Base-by-base conservation (phyloP, 2,329 filamentous ascomycete species). In the Thermothelomyces thermophilus region DNA sequence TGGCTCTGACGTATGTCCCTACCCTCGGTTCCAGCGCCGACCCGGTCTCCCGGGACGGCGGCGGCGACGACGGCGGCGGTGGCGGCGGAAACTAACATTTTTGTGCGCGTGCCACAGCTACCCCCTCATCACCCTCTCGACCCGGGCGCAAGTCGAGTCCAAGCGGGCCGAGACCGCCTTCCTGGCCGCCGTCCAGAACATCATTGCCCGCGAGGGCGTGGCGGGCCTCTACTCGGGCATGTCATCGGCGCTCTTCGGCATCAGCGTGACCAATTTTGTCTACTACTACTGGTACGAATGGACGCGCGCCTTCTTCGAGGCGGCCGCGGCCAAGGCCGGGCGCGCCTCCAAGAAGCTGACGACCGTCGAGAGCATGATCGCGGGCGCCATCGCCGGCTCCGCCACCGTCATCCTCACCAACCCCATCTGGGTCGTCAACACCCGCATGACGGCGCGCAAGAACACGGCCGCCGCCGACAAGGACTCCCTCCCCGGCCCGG, bases 261-360 rank as follows among this genome's bases (percentile, higher is more conserved):
- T 98, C 74, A 93, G 87, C 69, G 84, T 98, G 60, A 98, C 93
- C 62, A 98, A 98, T 75, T 98, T 98, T 67, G 91, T 98, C 41
- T 98, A 98, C 77, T 98, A 98, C 74, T 98, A 97, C 77, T 98
- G 88, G 91, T 98, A 97, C 71, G 93, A 98, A 73, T 98, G 89
- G 87, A 93, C 90, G 56, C 84, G 90, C 52, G 78, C 85, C 44
- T 86, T 86, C 66, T 96, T 97, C 72, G 89, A 88, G 67, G 76
- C 77, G 57, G 87, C 89, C 9, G 89, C 90, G 40, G 68, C 77
- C 51, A 83, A 81, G 62, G 75, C 86, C 48, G 87, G 86, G 30
- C 83, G 88, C 56, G 79, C 83, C 50, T 83, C 79, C 55, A 85
- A 82, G 70, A 90, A 90, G 67, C 84, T 98, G 66, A 93, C 88